Conservation (phyloP, 2,329 filamentous ascomycete species). For the Epichloe glyceriae region DNA sequence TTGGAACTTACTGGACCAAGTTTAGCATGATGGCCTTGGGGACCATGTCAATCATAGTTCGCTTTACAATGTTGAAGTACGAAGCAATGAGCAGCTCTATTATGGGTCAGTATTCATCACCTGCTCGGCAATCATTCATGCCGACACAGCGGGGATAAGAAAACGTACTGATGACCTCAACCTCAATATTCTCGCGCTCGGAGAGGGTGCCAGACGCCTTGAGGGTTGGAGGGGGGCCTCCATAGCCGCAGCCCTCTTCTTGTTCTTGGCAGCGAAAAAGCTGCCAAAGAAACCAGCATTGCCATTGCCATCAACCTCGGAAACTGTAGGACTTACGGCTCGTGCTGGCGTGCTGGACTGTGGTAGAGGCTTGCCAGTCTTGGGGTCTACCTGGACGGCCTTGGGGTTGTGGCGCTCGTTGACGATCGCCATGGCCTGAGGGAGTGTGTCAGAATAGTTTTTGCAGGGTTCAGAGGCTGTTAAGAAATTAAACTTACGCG, state of each 20-base stretch:
- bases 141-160: neutral
- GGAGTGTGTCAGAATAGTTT: neutral
- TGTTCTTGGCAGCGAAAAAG: slow-evolving; percentile 98
- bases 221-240: slow-evolving; percentile 84
- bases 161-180: slow-evolving; percentile 89
- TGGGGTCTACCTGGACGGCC: slow-evolving; percentile 91
- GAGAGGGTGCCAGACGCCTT: slow-evolving; percentile 90
- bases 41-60: slow-evolving; percentile 99
- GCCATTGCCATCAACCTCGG: slow-evolving; percentile 31
- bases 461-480: too few relatives aligned
- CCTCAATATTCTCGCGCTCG: slow-evolving; percentile 88
- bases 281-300: slow-evolving; percentile 90
- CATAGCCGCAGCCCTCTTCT: slow-evolving; percentile 99
- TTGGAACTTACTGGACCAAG: slow-evolving; percentile 68
- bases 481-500: slow-evolving; percentile 39
- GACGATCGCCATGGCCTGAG: slow-evolving; percentile 85
- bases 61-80: slow-evolving; percentile 95
- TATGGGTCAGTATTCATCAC: neutral
- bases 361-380: slow-evolving; percentile 89
- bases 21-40: slow-evolving; percentile 98
- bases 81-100: slow-evolving; percentile 86
- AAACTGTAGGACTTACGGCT: slow-evolving; percentile 60
- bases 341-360: slow-evolving; percentile 53
- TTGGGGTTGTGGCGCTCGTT: slow-evolving; percentile 80
- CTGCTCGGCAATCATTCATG: neutral